Conservation (phyloP, 805 yeast genomes). For the Yamadazyma takamatsuzukensis region DNA sequence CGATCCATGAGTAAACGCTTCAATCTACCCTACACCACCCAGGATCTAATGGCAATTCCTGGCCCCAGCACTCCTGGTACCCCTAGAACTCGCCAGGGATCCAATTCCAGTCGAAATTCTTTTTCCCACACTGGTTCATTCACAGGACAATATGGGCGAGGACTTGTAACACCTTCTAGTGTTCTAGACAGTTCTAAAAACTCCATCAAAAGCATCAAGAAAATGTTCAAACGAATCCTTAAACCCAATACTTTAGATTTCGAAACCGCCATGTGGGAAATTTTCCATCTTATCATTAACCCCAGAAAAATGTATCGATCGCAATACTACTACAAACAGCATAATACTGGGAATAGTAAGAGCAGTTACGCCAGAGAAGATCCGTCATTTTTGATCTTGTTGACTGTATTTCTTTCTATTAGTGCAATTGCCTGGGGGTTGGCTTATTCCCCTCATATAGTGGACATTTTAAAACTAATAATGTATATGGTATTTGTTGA, state of each 20-base stretch:
- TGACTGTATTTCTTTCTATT: conserved; percentile 60
- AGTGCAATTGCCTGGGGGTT: conserved; percentile 91
- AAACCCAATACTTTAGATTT: conserved; percentile 83
- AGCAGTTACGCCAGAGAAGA: conserved; percentile 84
- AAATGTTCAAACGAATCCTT: conserved; percentile 37
- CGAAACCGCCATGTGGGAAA: conserved; percentile 93
- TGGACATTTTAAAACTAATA: conserved; percentile 62
- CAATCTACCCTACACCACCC: conserved; percentile 40
- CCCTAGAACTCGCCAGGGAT: conserved; percentile 19
- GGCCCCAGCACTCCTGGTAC: conserved; percentile 16
- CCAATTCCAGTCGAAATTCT: conserved; percentile 12
- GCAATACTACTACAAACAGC: conserved; percentile 67
- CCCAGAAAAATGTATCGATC: conserved; percentile 83
- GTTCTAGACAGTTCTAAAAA: conserved; percentile 3
- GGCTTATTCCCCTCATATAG: conserved; percentile 63
- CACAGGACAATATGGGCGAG: not conserved
- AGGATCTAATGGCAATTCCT: conserved; percentile 39
- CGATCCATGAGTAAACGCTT: conserved; percentile 32
- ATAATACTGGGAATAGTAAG: conserved; percentile 15
- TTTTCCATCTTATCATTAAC: conserved; percentile 63
- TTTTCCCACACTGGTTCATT: not conserved
- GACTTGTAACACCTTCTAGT: not conserved
- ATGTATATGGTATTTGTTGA: conserved; percentile 83
- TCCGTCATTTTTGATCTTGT: conserved; percentile 77
- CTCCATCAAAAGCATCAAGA: conserved; percentile 21